Conservation (phyloP, 192 early-diverging fungal genomes). For the Coemansia sp. region DNA sequence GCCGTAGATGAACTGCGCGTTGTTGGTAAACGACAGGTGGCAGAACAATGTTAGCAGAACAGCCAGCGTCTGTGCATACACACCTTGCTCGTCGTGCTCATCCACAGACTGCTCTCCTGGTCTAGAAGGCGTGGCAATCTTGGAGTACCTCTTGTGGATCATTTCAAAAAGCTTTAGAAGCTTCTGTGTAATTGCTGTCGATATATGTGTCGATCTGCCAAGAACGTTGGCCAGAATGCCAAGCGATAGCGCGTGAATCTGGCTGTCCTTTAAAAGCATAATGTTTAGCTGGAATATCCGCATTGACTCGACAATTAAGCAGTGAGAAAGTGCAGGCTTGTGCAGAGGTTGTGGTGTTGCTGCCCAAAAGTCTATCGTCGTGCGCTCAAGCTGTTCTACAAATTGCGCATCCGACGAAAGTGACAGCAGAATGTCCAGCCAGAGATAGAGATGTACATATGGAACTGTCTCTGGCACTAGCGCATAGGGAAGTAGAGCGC, state of each 20-base stretch:
- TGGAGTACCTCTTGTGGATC: slow-evolving; percentile 30
- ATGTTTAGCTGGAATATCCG: slow-evolving; percentile 49
- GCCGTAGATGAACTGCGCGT: slow-evolving; percentile 47
- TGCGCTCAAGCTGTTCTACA: slow-evolving; percentile 42
- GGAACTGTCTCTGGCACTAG: slow-evolving; percentile 32
- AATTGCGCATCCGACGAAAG: slow-evolving; percentile 33
- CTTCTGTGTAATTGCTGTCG: slow-evolving; percentile 33
- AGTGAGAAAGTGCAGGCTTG: slow-evolving; percentile 35
- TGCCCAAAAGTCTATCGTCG: slow-evolving; percentile 39
- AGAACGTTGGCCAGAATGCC: slow-evolving; percentile 39
- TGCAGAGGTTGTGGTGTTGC: slow-evolving; percentile 32
- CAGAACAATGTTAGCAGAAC: slow-evolving; percentile 33
- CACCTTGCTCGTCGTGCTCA: slow-evolving; percentile 20
- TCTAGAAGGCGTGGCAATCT: slow-evolving; percentile 12
- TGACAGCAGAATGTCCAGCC: slow-evolving; percentile 27
- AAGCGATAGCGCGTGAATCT: slow-evolving; percentile 36
- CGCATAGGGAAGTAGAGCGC: slow-evolving; percentile 15
- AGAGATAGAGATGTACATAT: slow-evolving; percentile 36
- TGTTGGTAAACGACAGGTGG: slow-evolving; percentile 35
- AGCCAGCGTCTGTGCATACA: slow-evolving; percentile 35
- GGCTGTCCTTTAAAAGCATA: slow-evolving; percentile 37
- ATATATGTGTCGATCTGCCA: slow-evolving; percentile 17
- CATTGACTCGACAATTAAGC: slow-evolving; percentile 34
- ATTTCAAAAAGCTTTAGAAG: slow-evolving; percentile 47
- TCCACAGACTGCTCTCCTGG: background rate